Conservation (phyloP, 2,329 filamentous ascomycete genomes). For the Microdochium nivale region DNA sequence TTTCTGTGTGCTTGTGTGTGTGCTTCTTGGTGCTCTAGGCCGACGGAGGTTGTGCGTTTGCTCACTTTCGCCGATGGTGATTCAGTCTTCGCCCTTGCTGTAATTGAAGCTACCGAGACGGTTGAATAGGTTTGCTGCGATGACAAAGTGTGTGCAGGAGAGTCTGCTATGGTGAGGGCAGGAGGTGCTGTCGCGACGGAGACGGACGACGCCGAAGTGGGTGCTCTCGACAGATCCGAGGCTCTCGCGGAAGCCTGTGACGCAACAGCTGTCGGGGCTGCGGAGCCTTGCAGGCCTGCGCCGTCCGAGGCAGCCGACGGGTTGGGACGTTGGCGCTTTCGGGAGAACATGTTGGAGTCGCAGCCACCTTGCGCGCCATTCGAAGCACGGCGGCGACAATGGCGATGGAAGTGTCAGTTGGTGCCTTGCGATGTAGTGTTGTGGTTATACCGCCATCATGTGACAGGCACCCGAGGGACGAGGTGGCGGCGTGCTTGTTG, state of each 20-base stretch:
- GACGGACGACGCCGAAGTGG: neutral
- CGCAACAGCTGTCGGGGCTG: conserved; percentile 9
- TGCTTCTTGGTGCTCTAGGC: neutral
- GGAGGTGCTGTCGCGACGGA: neutral
- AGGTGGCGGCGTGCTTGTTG: neutral
- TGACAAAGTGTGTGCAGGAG: neutral
- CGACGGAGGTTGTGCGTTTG: neutral
- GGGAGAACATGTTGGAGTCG: conserved; percentile 25
- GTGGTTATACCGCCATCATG: neutral
- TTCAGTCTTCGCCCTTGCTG: neutral
- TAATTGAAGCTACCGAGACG: neutral
- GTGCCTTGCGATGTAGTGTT: neutral
- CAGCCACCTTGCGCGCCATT: neutral
- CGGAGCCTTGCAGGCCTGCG: conserved; percentile 5
- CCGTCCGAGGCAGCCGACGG: conserved; percentile 15
- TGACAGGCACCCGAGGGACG: neutral
- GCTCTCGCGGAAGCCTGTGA: conserved; percentile 7
- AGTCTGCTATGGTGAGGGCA: neutral
- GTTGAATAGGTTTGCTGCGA: neutral
- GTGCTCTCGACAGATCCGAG: neutral
- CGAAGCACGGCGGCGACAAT: neutral
- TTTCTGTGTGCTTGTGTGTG: neutral
- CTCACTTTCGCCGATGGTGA: neutral
- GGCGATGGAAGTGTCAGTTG: neutral
- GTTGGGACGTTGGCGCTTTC: conserved; percentile 31